Evolutionary conservation across 2,329 filamentous ascomycete species (phyloP), one percentile per base, ranked within the genome.

Genomic region (Epicoccum sorghinum): DNA sequence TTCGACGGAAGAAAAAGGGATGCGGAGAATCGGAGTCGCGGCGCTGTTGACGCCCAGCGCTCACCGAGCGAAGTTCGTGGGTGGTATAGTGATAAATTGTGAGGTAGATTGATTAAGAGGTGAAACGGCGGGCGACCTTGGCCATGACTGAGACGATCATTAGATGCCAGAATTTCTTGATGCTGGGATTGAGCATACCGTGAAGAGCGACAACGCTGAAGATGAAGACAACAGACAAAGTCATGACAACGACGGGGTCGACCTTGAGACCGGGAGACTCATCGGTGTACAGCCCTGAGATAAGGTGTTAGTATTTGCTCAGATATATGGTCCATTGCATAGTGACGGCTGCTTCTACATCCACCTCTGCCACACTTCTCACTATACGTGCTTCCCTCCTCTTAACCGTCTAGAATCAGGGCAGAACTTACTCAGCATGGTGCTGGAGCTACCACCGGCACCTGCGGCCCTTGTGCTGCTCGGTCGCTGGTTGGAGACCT

Each of bases 191-290:
- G 23, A 5, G 33, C 91, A 68, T 87, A 98, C 95, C 92, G 81
- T 99, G 95, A 74, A 99, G 84, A 67, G 92, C 93, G 72, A 99
- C 95, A 73, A 99, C 95, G 73, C 90, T 95, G 82, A 99, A 97
- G 79, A 99, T 99, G 79, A 99, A 99, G 60, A 96, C 95, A 69
- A 99, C 86, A 72, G 91, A 96, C 68, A 99, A 84, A 66, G 97
- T 95, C 72, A 99, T 85, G 62, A 99, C 93, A 64, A 99, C 93
- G 56, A 99, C 95, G 22, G 95, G 95, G 77, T 99, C 95, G 63
- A 99, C 95, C 83, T 97, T 96, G 70, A 99, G 83, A 59, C 95
- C 95, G 55, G 95, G 95, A 63, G 91, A 96, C 82, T 99, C 95
- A 75, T 99, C 95, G 54, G 95, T 99, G 86, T 99, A 99, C 39